Evolutionary conservation across 768 basidiomycete species (phyloP).

Genomic region (Boletus rubescentipes): DNA sequence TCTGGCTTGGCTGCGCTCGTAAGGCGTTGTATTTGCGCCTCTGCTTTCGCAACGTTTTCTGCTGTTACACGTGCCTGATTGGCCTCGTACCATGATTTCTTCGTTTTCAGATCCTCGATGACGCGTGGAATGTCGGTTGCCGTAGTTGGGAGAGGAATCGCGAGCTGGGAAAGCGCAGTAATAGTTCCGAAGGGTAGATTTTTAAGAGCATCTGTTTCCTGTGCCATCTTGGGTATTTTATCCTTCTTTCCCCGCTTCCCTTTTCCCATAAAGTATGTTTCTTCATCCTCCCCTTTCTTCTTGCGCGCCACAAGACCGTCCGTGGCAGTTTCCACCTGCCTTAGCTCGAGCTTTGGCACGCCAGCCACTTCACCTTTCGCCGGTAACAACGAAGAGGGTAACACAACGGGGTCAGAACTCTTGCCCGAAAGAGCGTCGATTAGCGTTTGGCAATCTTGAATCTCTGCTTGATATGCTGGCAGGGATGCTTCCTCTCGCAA

Average conservation of each 20-base stretch:
- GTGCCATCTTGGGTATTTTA: constrained; percentile 38
- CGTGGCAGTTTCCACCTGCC: constrained; percentile 71
- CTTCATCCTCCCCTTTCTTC: constrained; percentile 91
- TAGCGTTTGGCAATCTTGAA: constrained; percentile 95
- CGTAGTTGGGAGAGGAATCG: constrained; percentile 86
- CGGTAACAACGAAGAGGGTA: constrained; percentile 41
- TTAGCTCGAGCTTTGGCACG: constrained; percentile 78
- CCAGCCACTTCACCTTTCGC: constrained; percentile 51
- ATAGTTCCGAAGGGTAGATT: constrained; percentile 86
- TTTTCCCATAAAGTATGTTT: constrained; percentile 78
- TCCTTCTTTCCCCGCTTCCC: constrained; percentile 62
- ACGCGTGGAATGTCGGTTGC: constrained; percentile 76
- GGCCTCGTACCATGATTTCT: constrained; percentile 93
- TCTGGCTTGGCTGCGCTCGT: constrained; percentile 41
- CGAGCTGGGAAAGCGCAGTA: constrained; percentile 80
- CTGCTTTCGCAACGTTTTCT: constrained; percentile 79
- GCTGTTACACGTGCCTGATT: constrained; percentile 82
- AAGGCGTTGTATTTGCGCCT: constrained; percentile 69
- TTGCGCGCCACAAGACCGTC: constrained; percentile 76
- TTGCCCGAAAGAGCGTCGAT: constrained; percentile 83
- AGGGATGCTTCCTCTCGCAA: constrained; percentile 86
- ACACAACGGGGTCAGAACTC: constrained; percentile 42
- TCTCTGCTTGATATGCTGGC: constrained; percentile 89
- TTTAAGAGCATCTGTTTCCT: constrained; percentile 38
- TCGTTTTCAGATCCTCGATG: constrained; percentile 87